Base-by-base conservation (phyloP, 1,284 basidiomycete genomes). In the Rhodotorula sp. region DNA sequence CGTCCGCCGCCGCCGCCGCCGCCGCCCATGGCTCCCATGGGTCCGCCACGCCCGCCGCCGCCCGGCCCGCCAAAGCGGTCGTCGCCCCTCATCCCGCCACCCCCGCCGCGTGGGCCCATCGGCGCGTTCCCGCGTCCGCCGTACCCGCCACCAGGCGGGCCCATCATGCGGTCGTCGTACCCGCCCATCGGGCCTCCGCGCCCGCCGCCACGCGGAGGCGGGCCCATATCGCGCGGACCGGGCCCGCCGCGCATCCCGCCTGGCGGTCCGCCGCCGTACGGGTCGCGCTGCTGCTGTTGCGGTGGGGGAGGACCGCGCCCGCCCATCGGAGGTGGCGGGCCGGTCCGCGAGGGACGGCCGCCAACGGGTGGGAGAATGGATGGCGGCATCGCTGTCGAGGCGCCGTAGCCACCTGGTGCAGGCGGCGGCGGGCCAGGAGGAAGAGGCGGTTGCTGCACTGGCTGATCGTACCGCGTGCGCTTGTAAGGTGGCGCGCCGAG, bases 401-500 rank as follows among this genome's bases (percentile, higher is more conserved):
- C 32, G 32, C 32, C 59, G 46, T 34, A 32, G 13, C 32, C 37
- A 21, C 29, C 53, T 8, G 53, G 53, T 3, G 62, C 32, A 25
- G 53, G 58, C 15, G 73, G 71, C 21, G 71, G 68, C 1, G 67
- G 67, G 41, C 64, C 64, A 4, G 65, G 62, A 21, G 70, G 68
- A 22, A 55, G 64, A 21, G 66, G 70, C 1, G 70, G 67, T 37
- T 67, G 72, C 10, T 36, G 37, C 6, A 22, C 37, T 17, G 65
- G 65, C 39, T 64, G 66, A 50, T 76, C 75, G 70, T 76, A 76
- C 13, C 75, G 54, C 29, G 75, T 76, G 17, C 75, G 68, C 63
- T 76, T 76, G 73, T 67, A 75, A 3, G 75, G 75, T 5, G 75
- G 75, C 7, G 75, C 75, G 27, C 75, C 72, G 41, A 58, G 34